Percentiles rank a stretch among this genome's conserved stretches.
Evolutionary conservation across 2,329 filamentous ascomycete species (phyloP).

Genomic region (Exophiala viscosa): DNA sequence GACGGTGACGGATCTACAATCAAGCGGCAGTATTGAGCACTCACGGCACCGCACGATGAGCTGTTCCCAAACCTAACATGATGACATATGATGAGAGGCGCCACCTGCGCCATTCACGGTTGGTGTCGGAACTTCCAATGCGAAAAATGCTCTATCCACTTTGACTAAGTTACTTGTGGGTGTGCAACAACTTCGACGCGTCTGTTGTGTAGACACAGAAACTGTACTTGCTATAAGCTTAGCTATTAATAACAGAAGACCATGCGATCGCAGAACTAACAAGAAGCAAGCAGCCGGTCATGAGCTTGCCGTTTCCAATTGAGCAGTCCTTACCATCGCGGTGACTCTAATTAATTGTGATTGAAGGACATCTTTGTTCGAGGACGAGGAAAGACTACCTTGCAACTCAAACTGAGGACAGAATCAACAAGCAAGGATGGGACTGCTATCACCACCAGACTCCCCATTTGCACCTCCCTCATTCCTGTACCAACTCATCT

Average conservation of each 20-base stretch:
- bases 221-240: too few species aligned
- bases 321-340: too few species aligned
- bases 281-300: too few species aligned
- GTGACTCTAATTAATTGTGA: too few species aligned
- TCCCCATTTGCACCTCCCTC: constrained; percentile 49
- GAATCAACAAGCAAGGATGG: constrained; percentile 14
- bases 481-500: constrained; percentile 60
- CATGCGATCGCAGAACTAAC: too few species aligned
- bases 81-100: not conserved
- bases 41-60: not conserved
- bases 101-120: not conserved
- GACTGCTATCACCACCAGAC: constrained; percentile 17
- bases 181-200: not conserved
- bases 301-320: too few species aligned
- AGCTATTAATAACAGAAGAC: too few species aligned
- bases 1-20: not conserved
- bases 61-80: not conserved
- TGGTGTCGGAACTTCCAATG: not conserved
- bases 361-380: too few species aligned
- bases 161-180: not conserved
- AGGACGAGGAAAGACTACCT: too few species aligned
- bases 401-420: too few species aligned
- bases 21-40: not conserved
- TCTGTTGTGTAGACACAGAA: not conserved
- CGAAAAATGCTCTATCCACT: not conserved